Evolutionary conservation across 768 basidiomycete species (phyloP).

Genomic region (Tephrocybe sp.): DNA sequence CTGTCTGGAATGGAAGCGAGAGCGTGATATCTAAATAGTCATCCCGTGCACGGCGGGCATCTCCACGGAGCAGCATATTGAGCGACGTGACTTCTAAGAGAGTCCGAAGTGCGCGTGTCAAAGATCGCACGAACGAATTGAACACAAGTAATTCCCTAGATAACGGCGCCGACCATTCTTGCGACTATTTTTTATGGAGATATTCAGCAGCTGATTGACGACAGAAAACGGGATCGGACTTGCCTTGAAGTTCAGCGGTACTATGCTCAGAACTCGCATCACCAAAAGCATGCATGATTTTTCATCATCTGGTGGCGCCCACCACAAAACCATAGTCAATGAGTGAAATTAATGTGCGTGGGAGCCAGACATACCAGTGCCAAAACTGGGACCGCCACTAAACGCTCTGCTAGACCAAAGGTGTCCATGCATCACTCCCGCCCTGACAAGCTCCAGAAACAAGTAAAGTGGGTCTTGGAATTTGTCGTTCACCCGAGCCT

Average conservation of each 20-base stretch:
- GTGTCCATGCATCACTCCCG: conserved; percentile 96
- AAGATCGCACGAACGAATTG: conserved; percentile 93
- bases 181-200: conserved; percentile 45
- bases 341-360: conserved; percentile 24
- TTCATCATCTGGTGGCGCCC: conserved; percentile 69
- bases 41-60: conserved; percentile 83
- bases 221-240: conserved; percentile 22
- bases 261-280: conserved; percentile 94
- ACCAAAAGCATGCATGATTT: conserved; percentile 93
- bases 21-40: conserved; percentile 91
- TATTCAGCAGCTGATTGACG: conserved; percentile 4
- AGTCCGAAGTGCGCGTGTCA: conserved; percentile 87
- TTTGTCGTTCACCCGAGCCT: conserved; percentile 89
- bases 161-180: conserved; percentile 93
- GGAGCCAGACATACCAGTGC: conserved; percentile 61
- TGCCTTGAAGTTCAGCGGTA: conserved; percentile 93
- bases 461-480: conserved; percentile 97
- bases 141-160: conserved; percentile 96
- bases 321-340: conserved; percentile 20
- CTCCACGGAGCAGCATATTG: conserved; percentile 89
- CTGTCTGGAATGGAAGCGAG: conserved; percentile 91
- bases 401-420: conserved; percentile 85
- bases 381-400: conserved; percentile 95
- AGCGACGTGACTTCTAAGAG: conserved; percentile 88
- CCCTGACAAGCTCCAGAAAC: conserved; percentile 91